Base-by-base conservation (phyloP, 768 basidiomycete genomes). In the Amanita subjunquillea region DNA sequence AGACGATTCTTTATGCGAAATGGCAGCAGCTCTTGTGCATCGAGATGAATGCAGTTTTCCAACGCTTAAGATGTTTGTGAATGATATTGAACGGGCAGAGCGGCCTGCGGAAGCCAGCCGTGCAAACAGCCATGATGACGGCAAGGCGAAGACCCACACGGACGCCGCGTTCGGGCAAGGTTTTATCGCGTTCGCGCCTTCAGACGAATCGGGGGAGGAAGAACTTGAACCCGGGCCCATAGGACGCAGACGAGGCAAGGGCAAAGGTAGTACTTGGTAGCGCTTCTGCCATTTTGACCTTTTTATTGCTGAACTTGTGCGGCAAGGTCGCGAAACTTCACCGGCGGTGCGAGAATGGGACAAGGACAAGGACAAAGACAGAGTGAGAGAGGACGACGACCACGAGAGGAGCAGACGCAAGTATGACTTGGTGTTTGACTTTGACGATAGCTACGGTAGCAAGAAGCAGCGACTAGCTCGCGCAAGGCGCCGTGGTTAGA, bases 401-500 rank as follows among this genome's bases (percentile, higher is more conserved):
- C 56, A 54, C 58, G 58, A 48, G 39, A 56, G 64, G 51, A n/a
- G 30, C 39, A 84, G 78, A 60, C 69, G 83, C 30, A 76, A 72
- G 56, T 65, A 69, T 46, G 79, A 73, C 43, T 64, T 71, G 57
- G 53, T 57, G 10, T 63, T 72, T 48, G 77, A 78, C 58, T 65
- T 66, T 37, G 66, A 71, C 52, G 80, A 81, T 55, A 76, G 70
- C 17, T 75, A 74, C 56, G 69, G 68, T 58, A 78, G 68, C 67
- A 76, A 77, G 64, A 77, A 75, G 59, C 76, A 78, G 59, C 68
- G 76, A 30, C 60, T 71, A 47, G 69, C 15, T 72, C 74, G 22
- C 77, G 78, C 51, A 79, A 75, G 59, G 74, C 74, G 30, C 85
- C 88, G 13, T 96, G 93, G 94, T 70, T 82, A 8, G 65, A 68